Evolutionary conservation across 2,329 filamentous ascomycete species (phyloP), one percentile per base, ranked within the genome.

Genomic region (Neofusicoccum ribis): DNA sequence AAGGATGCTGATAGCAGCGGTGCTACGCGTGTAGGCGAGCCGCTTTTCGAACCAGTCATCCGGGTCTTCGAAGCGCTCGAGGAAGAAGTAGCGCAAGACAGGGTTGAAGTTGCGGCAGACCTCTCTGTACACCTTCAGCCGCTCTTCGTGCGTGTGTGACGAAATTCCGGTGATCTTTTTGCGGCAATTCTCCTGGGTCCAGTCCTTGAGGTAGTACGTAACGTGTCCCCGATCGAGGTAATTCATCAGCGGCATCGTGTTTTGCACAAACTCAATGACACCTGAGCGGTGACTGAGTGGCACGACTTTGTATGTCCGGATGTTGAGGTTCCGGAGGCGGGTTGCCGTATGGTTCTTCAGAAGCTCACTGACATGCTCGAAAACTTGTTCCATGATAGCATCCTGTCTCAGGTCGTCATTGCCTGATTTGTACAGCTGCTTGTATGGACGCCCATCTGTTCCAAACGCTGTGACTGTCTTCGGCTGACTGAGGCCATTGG

Each of bases 341-440:
- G 95, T 97, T 12, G 89, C 86, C 64, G 92, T 89, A 76, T 98
- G 93, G 56, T 91, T 89, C 74, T 91, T 91, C 31, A 99, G 83
- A 23, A 99, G 86, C 60, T 91, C 91, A 65, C 93, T 98, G 23
- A 97, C 95, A 78, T 96, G 93, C 66, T 93, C 92, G 76, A 99
- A 99, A 1, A 99, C 95, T 78, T 99, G 95, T 78, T 99, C 96
- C 96, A 99, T 99, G 82, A 89, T 99, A 50, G 94, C 92, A 73
- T 99, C 95, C 80, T 99, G 95, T 8, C 96, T 91, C 12, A 99
- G 85, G 74, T 99, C 94, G 76, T 99, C 95, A 73, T 94, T 94
- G 17, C 95, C 93, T 68, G 93, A 93, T 83, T 99, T 99, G 74
- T 97, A 89, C 83, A 99, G 83, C 78, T 97, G 93, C 76, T 91